Conservation (phyloP, 345 rosid genomes). For the Pelargonium nanum region DNA sequence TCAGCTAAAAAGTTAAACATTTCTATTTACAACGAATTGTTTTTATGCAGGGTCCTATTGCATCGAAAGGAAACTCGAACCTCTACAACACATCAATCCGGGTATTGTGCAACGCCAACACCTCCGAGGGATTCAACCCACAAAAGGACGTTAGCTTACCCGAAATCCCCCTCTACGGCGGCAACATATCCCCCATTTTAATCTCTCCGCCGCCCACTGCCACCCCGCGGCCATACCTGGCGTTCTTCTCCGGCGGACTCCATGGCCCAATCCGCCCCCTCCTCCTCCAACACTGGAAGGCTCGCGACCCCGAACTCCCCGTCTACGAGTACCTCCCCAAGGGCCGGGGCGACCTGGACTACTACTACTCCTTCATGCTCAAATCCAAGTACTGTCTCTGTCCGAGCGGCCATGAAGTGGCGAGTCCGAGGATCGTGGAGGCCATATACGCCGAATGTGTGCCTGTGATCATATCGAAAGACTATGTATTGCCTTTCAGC, state of each 20-base stretch:
- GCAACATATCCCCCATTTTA: conserved; percentile 4
- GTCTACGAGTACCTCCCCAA: conserved; percentile 66
- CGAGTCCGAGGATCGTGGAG: conserved; percentile 85
- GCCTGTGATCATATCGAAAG: conserved; percentile 67
- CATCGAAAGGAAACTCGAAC: conserved; percentile 10
- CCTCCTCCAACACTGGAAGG: conserved; percentile 68
- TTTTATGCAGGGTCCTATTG: background rate
- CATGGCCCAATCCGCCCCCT: conserved; percentile 67
- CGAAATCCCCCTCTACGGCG: conserved; percentile 16
- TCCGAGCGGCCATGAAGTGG: conserved; percentile 90
- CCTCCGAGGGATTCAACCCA: conserved; percentile 36
- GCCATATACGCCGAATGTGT: conserved; percentile 74
- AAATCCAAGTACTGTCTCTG: conserved; percentile 75
- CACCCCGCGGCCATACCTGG: conserved; percentile 43
- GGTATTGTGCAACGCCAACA: conserved; percentile 43
- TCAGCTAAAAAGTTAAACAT: too few relatives aligned
- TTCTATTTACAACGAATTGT: too few relatives aligned
- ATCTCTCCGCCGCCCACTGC: conserved; percentile 2
- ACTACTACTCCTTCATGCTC: conserved; percentile 52
- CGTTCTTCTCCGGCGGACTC: conserved; percentile 78
- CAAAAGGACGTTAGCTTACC: conserved; percentile 34
- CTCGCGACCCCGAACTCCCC: conserved; percentile 43
- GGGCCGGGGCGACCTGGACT: conserved; percentile 25
- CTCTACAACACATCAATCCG: conserved; percentile 30
- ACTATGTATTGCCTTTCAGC: conserved; percentile 68